Evolutionary conservation across 176 grass and related monocot genomes (phyloP).

Genomic region (Lolium rigidum): DNA sequence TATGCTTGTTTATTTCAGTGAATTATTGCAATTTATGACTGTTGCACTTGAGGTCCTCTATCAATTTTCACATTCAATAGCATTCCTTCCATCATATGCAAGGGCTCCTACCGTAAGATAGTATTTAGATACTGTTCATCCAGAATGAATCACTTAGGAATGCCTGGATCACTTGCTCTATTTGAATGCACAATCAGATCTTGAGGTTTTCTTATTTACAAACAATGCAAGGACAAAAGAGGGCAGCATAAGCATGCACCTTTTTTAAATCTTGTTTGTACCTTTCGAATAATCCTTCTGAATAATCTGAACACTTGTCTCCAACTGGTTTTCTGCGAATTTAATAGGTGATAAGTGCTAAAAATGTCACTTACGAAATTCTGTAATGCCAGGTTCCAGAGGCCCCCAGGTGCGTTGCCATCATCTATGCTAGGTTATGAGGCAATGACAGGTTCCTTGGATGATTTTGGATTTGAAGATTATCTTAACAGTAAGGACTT

Average conservation of each 20-base stretch:
- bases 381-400: constrained; percentile 74
- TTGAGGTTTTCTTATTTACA: background rate
- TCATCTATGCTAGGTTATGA: constrained; percentile 93
- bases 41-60: background rate
- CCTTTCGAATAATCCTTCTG: background rate
- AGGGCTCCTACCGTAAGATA: background rate
- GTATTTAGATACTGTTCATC: background rate
- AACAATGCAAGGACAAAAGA: too few relatives aligned
- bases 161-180: too few relatives aligned
- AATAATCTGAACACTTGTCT: background rate
- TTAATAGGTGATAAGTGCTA: background rate
- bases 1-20: background rate
- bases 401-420: constrained; percentile 80
- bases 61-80: too few relatives aligned
- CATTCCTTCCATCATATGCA: background rate
- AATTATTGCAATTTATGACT: background rate
- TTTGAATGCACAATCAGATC: constrained; percentile 1
- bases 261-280: too few relatives aligned
- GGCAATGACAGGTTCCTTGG: constrained; percentile 87
- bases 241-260: too few relatives aligned
- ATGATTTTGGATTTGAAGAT: constrained; percentile 98
- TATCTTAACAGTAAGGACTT: constrained; percentile 80
- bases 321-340: background rate
- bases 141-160: background rate
- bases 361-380: background rate